Evolutionary conservation across 2,329 filamentous ascomycete species (phyloP).

Genomic region (Cladophialophora psammophila): DNA sequence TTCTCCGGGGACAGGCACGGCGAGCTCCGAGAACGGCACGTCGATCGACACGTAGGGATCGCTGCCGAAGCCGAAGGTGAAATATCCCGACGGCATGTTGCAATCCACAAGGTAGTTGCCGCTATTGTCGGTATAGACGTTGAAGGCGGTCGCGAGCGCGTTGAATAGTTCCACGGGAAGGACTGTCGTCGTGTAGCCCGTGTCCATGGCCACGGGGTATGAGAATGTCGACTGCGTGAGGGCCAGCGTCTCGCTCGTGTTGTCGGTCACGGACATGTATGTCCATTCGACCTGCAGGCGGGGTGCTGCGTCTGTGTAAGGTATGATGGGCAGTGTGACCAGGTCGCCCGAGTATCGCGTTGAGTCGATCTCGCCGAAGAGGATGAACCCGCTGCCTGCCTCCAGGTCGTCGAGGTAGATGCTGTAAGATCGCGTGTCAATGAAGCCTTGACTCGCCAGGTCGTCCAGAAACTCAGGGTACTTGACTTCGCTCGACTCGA

Average conservation of each 20-base stretch:
- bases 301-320: conserved; percentile 2
- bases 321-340: conserved; percentile 64
- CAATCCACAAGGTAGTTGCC: conserved; percentile 11
- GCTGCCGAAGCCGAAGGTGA: conserved; percentile 2
- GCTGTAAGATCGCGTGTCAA: conserved; percentile 56
- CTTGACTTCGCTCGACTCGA: conserved; percentile 41
- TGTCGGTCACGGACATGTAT: conserved; percentile 6
- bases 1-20: background rate
- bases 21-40: background rate
- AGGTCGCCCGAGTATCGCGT: conserved; percentile 73
- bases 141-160: background rate
- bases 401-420: conserved; percentile 56
- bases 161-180: conserved; percentile 7
- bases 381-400: conserved; percentile 71
- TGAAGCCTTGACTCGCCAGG: conserved; percentile 63
- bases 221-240: conserved; percentile 7
- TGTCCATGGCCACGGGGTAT: conserved; percentile 11
- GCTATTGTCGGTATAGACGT: background rate
- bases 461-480: conserved; percentile 70
- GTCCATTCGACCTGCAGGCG: conserved; percentile 12
- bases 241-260: background rate
- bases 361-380: conserved; percentile 82
- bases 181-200: background rate
- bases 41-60: background rate
- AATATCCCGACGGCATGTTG: background rate